Percentiles rank a stretch among this genome's conserved stretches.
Conservation (phyloP, 352 stramenopile species). For the Phytopythium oedochilum region DNA sequence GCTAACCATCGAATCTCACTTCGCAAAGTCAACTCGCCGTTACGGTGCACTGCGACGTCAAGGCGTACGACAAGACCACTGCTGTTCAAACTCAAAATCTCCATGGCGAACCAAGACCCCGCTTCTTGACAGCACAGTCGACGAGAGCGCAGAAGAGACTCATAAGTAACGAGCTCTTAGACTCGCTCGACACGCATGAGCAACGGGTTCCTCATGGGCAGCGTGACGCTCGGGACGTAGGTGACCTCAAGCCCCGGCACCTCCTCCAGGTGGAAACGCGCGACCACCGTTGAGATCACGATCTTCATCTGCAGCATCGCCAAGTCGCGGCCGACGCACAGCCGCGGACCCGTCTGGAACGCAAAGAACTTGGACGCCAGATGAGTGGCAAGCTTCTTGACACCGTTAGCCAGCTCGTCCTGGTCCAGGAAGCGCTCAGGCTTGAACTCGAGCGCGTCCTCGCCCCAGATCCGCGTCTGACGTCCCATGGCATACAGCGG, state of each 20-base stretch:
- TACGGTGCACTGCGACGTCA: too few relatives aligned
- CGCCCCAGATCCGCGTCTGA: constrained; percentile 48
- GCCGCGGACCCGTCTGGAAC: constrained; percentile 47
- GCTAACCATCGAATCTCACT: too few relatives aligned
- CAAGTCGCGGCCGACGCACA: constrained; percentile 34
- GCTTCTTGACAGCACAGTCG: too few relatives aligned
- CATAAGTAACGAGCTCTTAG: too few relatives aligned
- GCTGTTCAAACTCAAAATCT: too few relatives aligned
- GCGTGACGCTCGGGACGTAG: constrained; percentile 29
- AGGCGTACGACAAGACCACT: too few relatives aligned
- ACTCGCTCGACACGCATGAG: constrained; percentile 7
- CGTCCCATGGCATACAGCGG: constrained; percentile 52
- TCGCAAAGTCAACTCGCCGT: too few relatives aligned
- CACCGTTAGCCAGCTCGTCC: constrained; percentile 11
- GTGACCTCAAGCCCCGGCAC: constrained; percentile 22
- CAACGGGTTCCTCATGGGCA: constrained; percentile 31
- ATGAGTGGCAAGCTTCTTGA: not conserved
- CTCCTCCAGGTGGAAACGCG: constrained; percentile 25
- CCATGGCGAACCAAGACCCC: too few relatives aligned
- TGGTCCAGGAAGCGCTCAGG: constrained; percentile 57
- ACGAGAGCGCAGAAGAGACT: too few relatives aligned
- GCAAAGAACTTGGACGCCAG: constrained; percentile 37
- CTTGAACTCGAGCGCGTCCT: constrained; percentile 41
- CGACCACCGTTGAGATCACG: constrained; percentile 22
- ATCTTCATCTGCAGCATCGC: constrained; percentile 43